Conservation (phyloP, 176 grass and related monocot genomes). For the Oropetium thomaeum region DNA sequence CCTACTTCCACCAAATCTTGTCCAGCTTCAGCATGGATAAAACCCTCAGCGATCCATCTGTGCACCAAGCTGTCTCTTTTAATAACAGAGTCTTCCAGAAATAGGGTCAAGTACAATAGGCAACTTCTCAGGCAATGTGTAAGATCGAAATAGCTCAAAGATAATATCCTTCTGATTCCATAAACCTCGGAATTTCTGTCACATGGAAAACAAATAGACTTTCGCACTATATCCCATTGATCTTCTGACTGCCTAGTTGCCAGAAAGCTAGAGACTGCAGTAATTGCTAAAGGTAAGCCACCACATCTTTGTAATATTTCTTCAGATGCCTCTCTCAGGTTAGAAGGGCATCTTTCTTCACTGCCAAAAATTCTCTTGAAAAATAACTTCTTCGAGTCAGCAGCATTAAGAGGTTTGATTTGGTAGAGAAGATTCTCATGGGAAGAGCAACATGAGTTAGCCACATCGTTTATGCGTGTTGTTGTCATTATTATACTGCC, state of each 20-base stretch:
- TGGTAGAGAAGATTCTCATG: constrained; percentile 17
- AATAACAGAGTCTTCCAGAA: constrained; percentile 21
- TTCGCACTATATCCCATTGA: constrained; percentile 21
- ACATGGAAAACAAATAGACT: constrained; percentile 2
- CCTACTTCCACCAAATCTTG: constrained; percentile 8
- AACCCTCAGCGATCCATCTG: constrained; percentile 43
- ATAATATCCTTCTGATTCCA: constrained; percentile 23
- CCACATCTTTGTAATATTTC: constrained; percentile 26
- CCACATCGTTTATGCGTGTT: constrained; percentile 19
- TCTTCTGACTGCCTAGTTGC: constrained; percentile 6
- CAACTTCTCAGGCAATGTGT: constrained; percentile 28
- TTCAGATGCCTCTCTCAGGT: constrained; percentile 1
- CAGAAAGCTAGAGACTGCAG: constrained; percentile 26
- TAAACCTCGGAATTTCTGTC: not conserved
- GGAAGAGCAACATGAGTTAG: constrained; percentile 9
- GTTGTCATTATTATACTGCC: constrained; percentile 30
- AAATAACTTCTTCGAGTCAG: constrained; percentile 30
- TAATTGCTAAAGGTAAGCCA: constrained; percentile 31
- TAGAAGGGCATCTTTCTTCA: constrained; percentile 17
- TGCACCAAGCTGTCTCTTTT: not conserved
- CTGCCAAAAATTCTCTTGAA: constrained; percentile 28
- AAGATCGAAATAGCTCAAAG: constrained; percentile 34
- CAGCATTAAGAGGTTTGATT: constrained; percentile 17
- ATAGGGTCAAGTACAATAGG: constrained; percentile 26
- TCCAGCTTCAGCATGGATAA: constrained; percentile 9